Base-by-base conservation (phyloP, 192 early-diverging fungal species). In the Dissophora ornata region DNA sequence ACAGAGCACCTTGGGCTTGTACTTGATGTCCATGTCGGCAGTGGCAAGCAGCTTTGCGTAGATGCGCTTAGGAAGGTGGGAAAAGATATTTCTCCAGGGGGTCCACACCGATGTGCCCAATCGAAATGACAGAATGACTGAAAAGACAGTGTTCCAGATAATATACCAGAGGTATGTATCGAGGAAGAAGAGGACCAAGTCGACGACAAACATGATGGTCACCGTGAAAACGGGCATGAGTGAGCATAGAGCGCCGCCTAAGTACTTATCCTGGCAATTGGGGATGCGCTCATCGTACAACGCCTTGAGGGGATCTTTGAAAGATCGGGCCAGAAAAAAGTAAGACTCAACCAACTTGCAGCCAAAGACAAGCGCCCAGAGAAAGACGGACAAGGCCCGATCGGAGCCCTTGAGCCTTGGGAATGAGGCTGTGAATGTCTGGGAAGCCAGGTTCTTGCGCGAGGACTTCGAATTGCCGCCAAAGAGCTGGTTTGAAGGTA, bases 131-230 rank as follows among this genome's bases (percentile, higher is more conserved):
- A 87, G 85, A 24, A 84, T 85, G 28, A 94, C 91, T 2, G 92
- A 93, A 46, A 95, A 92, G 44, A 90, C 62, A 1, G 92, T 91
- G 69, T 90, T 92, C 91, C 92, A 94, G 41, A 94, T 91, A 25
- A 93, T 89, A 58, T 92, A 95, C 92, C 93, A 95, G 58, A 95
- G 83, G 62, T 95, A 95, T 0, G 93, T 95, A 57, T 94, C 92
- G 41, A 94, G 70, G 69, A 95, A 95, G 71, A 90, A 94, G 15
- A 95, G 86, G 12, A 89, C 81, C 51, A 93, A 62, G 52, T 91
- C 88, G 28, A 91, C 86, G 51, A 91, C 60, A 74, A 93, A 87
- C 90, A 93, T 92, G 41, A 93, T 81, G 1, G 83, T 83, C 26
- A 93, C 82, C 1, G 90, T 90, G 29, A 93, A 88, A 33, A 79